Evolutionary conservation across 768 basidiomycete species (phyloP).

Genomic region (Mycena leptocephala): DNA sequence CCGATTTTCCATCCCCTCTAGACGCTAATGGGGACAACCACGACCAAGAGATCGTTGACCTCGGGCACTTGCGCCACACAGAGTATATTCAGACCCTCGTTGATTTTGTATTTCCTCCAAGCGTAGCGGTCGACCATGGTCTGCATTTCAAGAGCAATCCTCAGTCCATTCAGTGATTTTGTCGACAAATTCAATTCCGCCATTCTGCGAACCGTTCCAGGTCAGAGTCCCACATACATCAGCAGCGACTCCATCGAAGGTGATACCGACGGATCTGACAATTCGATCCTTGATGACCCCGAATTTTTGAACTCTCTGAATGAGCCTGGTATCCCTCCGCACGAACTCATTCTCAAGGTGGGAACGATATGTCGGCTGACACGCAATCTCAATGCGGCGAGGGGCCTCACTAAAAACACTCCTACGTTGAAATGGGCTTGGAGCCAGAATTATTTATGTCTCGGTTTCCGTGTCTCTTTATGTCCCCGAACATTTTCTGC

Average conservation of each 20-base stretch:
- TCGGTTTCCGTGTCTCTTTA: too few species aligned
- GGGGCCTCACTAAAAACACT: not conserved
- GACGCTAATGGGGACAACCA: not conserved
- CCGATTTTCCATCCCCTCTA: too few species aligned
- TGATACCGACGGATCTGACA: not conserved
- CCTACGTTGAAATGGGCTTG: too few species aligned
- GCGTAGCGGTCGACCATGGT: too few species aligned
- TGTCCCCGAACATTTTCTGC: too few species aligned
- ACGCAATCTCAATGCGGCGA: not conserved
- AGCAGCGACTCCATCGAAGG: not conserved
- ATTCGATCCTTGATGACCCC: not conserved
- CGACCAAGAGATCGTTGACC: not conserved
- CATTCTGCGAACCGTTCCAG: not conserved
- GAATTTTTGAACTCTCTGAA: too few species aligned
- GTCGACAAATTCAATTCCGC: not conserved
- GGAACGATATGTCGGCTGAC: not conserved
- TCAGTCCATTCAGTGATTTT: too few species aligned
- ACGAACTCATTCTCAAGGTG: too few species aligned
- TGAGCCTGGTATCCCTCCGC: too few species aligned
- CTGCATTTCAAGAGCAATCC: too few species aligned
- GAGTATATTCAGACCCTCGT: not conserved
- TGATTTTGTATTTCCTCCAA: too few species aligned
- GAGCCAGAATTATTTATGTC: too few species aligned
- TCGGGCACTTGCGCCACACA: not conserved
- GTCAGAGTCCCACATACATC: not conserved